These are phyloP conservation scores for Talaromyces islandicus DNA, from an alignment of 2,329 filamentous ascomycete genomes.

Conservation along the genomic window DNA sequence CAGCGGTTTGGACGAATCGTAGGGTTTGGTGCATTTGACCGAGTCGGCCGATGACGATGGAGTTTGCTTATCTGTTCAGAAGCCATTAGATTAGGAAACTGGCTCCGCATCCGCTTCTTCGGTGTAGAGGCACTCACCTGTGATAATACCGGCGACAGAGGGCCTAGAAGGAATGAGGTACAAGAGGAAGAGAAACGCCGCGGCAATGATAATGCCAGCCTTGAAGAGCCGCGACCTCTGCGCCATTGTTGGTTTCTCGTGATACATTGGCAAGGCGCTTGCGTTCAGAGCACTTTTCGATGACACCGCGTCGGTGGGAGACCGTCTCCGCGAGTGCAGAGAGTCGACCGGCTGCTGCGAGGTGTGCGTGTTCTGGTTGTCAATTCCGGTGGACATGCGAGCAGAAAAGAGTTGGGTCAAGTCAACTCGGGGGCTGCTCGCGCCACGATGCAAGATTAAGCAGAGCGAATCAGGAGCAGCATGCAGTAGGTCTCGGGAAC, in stretches of 20 bases:
- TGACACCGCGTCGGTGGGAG: slow-evolving; percentile 45
- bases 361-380: slow-evolving; percentile 44
- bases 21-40: slow-evolving; percentile 72
- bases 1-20: slow-evolving; percentile 82
- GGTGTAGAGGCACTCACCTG: slow-evolving; percentile 16
- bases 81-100: background rate
- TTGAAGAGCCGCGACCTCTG: slow-evolving; percentile 57
- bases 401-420: slow-evolving; percentile 15
- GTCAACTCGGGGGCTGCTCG: background rate
- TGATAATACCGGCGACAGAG: slow-evolving; percentile 16
- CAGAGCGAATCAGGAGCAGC: background rate
- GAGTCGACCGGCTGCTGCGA: slow-evolving; percentile 49
- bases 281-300: slow-evolving; percentile 39
- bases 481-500: background rate
- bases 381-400: slow-evolving; percentile 52
- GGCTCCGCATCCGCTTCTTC: background rate
- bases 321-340: slow-evolving; percentile 45
- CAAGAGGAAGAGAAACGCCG: slow-evolving; percentile 53
- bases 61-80: slow-evolving; percentile 3
- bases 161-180: slow-evolving; percentile 43
- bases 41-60: slow-evolving; percentile 49
- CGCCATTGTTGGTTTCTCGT: slow-evolving; percentile 48
- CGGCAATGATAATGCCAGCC: slow-evolving; percentile 54
- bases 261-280: slow-evolving; percentile 35
- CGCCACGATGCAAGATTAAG: background rate